Percentiles rank a stretch among this genome's conserved stretches.
phyloP scores from a whole-genome alignment of 805 yeast species.

The Yarrowia yakushimensis region DNA sequence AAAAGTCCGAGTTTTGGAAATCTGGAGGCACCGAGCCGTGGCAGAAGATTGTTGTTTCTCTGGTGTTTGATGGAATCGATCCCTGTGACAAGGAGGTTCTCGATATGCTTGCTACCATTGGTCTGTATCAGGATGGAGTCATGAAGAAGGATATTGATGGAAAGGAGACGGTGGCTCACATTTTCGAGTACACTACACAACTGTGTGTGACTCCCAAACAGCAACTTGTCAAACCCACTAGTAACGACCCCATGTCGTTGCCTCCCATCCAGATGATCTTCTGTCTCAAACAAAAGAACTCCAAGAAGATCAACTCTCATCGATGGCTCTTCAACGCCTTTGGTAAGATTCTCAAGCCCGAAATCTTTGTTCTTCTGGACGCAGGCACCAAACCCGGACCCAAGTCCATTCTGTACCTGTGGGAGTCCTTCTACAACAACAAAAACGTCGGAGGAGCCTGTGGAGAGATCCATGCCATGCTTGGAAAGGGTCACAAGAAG shows the following conservation, averaged over 20 bases:
- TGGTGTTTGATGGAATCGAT: slow-evolving; percentile 63
- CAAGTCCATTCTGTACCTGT: slow-evolving; percentile 53
- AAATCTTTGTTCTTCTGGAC: slow-evolving; percentile 54
- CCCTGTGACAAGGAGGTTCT: slow-evolving; percentile 61
- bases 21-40: slow-evolving; percentile 53
- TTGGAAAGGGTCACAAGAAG: slow-evolving; percentile 44
- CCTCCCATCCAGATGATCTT: slow-evolving; percentile 62
- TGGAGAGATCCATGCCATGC: slow-evolving; percentile 64
- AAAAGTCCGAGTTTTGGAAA: slow-evolving; percentile 45
- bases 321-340: slow-evolving; percentile 68
- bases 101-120: slow-evolving; percentile 61
- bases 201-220: slow-evolving; percentile 42
- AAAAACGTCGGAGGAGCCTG: slow-evolving; percentile 65
- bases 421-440: slow-evolving; percentile 61
- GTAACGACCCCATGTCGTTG: slow-evolving; percentile 45
- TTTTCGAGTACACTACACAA: slow-evolving; percentile 63
- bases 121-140: slow-evolving; percentile 63
- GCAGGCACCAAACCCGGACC: slow-evolving; percentile 64
- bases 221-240: slow-evolving; percentile 50
- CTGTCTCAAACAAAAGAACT: slow-evolving; percentile 59
- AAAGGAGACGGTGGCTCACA: slow-evolving; percentile 58
- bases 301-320: slow-evolving; percentile 64
- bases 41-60: slow-evolving; percentile 62
- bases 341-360: slow-evolving; percentile 55
- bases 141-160: slow-evolving; percentile 59